Evolutionary conservation across 2,329 filamentous ascomycete genomes (phyloP).

Genomic region (Dothistroma septosporum): DNA sequence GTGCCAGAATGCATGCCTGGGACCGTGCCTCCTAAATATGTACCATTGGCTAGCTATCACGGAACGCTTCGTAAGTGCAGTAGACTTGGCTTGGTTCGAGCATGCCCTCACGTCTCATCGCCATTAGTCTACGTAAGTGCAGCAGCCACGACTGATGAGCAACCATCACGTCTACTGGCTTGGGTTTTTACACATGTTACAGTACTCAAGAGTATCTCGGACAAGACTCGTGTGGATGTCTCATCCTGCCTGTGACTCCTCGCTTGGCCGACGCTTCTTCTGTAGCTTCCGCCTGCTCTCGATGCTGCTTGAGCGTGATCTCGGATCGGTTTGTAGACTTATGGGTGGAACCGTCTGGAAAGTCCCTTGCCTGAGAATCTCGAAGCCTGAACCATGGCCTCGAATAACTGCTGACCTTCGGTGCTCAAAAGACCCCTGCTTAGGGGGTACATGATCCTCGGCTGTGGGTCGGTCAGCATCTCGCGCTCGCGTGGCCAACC

Average conservation of each 20-base stretch:
- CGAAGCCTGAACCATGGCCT: slow-evolving; percentile 35
- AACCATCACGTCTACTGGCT: not conserved
- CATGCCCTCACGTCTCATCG: not conserved
- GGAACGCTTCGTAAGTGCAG: not conserved
- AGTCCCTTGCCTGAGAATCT: slow-evolving; percentile 34
- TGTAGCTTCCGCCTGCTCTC: slow-evolving; percentile 28
- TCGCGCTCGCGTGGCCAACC: not conserved
- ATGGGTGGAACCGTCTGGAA: slow-evolving; percentile 29
- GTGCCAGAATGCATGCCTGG: not conserved
- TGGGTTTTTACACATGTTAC: not conserved
- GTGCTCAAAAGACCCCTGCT: slow-evolving; percentile 26
- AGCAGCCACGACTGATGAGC: not conserved
- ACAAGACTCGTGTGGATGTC: not conserved
- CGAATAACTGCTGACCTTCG: slow-evolving; percentile 27
- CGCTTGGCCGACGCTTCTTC: slow-evolving; percentile 31
- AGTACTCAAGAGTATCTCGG: not conserved
- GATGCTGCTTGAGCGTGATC: slow-evolving; percentile 22
- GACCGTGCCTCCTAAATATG: too few species aligned
- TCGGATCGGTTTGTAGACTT: slow-evolving; percentile 27
- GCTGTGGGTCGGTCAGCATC: not conserved
- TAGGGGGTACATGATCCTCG: not conserved
- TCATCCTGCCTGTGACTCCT: slow-evolving; percentile 6
- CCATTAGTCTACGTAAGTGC: not conserved
- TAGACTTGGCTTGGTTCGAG: not conserved
- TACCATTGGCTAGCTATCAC: too few species aligned